These are phyloP conservation scores for Malassezia pachydermatis DNA, from an alignment of 1,284 basidiomycete genomes.

Conservation along the genomic window DNA sequence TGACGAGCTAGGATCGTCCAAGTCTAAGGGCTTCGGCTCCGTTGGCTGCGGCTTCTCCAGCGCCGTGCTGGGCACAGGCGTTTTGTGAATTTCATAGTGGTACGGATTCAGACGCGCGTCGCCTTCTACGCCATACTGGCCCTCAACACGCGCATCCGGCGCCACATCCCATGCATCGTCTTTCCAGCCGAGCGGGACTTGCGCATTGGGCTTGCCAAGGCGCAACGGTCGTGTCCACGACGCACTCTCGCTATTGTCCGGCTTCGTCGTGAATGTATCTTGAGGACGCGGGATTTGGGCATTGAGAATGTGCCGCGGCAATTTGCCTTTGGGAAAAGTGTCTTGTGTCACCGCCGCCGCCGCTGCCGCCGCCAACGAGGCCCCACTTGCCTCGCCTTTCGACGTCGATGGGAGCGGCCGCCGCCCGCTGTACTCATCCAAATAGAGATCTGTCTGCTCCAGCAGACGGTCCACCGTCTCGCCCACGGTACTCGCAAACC, in stretches of 20 bases:
- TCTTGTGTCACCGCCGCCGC: conserved; percentile 7
- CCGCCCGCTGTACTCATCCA: conserved; percentile 63
- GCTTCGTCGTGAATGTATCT: conserved; percentile 31
- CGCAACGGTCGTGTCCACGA: conserved; percentile 30
- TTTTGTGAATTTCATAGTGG: conserved; percentile 35
- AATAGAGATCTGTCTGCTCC: conserved; percentile 69
- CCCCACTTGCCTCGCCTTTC: background rate
- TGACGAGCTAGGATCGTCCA: conserved; percentile 52
- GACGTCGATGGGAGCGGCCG: conserved; percentile 1
- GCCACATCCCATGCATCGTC: conserved; percentile 14
- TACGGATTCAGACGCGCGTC: conserved; percentile 41
- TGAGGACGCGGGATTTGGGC: conserved; percentile 42
- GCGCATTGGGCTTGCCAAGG: conserved; percentile 40
- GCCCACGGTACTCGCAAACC: conserved; percentile 64
- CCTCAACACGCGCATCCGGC: conserved; percentile 9
- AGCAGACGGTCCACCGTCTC: conserved; percentile 73
- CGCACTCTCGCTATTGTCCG: conserved; percentile 31
- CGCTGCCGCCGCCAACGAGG: conserved; percentile 8
- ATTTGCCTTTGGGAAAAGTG: conserved; percentile 25
- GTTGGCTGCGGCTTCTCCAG: conserved; percentile 16
- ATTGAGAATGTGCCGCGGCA: conserved; percentile 33
- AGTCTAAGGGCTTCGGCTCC: conserved; percentile 30
- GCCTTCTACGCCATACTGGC: conserved; percentile 44
- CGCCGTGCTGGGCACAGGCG: conserved; percentile 49
- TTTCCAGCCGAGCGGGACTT: conserved; percentile 26